Percentiles rank a stretch among this genome's conserved stretches.
phyloP scores from a whole-genome alignment of 495 filamentous ascomycete genomes.

The Jackrogersella minutella region DNA sequence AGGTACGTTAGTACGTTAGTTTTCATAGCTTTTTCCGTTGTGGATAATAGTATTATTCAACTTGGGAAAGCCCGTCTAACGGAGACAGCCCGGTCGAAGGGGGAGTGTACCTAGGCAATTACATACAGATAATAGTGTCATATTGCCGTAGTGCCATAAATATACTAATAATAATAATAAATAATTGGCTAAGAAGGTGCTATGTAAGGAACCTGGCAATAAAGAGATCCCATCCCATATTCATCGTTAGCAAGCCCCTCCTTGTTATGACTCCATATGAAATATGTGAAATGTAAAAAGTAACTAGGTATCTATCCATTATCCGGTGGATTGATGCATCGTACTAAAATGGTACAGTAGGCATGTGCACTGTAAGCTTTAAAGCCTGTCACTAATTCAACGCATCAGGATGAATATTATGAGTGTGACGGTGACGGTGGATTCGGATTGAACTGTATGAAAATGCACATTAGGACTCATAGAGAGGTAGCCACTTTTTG shows the following conservation, averaged over 20 bases:
- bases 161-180: background rate
- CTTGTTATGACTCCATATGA: background rate
- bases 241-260: conserved; percentile 14
- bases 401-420: conserved; percentile 17
- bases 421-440: conserved; percentile 21
- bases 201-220: background rate
- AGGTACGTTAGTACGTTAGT: background rate
- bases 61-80: background rate
- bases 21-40: background rate
- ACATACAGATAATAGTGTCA: background rate
- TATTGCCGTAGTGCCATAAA: background rate
- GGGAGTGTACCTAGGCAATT: background rate
- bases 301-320: too few relatives aligned
- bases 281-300: conserved; percentile 1
- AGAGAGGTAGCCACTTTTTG: background rate
- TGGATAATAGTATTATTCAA: background rate
- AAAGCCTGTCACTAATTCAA: conserved; percentile 14
- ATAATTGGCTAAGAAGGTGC: conserved; percentile 13
- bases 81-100: background rate
- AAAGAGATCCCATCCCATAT: conserved; percentile 3
- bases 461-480: conserved; percentile 1
- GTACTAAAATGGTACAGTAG: background rate
- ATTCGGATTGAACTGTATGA: conserved; percentile 7
- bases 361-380: conserved; percentile 5
- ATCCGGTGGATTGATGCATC: conserved; percentile 25